Evolutionary conservation across 208 protist genomes (phyloP), one percentile per base, ranked within the genome.

Genomic region (Lotmaria passim): DNA sequence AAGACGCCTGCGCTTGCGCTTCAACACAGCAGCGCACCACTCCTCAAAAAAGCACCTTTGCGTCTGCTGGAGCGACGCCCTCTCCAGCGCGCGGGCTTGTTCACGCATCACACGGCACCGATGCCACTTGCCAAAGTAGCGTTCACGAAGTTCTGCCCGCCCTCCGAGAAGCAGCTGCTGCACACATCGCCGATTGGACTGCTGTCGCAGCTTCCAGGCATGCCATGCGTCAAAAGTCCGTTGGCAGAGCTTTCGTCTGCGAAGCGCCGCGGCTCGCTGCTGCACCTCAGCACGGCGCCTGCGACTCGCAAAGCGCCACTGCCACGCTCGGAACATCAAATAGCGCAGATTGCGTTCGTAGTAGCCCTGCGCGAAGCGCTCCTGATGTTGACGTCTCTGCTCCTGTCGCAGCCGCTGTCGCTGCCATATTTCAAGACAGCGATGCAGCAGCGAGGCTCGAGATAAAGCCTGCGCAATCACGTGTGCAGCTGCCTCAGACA

Each of bases 321-420:
- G 79, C 85, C 85, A 90, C 28, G 82, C 85, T 15, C 85, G 85
- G 39, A 87, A 90, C 53, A 87, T 75, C 19, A 87, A 39, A 52
- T 83, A 88, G 24, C 55, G 31, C 17, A 84, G 48, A 15, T 70
- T 73, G 14, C 57, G 70, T 21, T 43, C 57, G 56, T 79, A 78
- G 65, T 80, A 87, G 41, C 69, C 64, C 21, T 57, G 59, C 12
- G 85, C 81, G 17, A 86, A 71, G 36, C n/a, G 41, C 12, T 56
- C 52, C 17, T 56, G 66, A 26, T 68, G 66, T 17, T 50, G 66
- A 38, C 70, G 69, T 26, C 24, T 26, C 34, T 53, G 43, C 41
- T 41, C 28, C 11, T 60, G 63, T 19, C 19, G 33, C 7, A 24
- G 65, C 11, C 39, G 48, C 21, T 51, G 63, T 0, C 21, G 7